A percentile compares a stretch with the other conserved stretches of the same genome.
Conservation (phyloP, 2,329 filamentous ascomycete species). For the Diaporthe citri region DNA sequence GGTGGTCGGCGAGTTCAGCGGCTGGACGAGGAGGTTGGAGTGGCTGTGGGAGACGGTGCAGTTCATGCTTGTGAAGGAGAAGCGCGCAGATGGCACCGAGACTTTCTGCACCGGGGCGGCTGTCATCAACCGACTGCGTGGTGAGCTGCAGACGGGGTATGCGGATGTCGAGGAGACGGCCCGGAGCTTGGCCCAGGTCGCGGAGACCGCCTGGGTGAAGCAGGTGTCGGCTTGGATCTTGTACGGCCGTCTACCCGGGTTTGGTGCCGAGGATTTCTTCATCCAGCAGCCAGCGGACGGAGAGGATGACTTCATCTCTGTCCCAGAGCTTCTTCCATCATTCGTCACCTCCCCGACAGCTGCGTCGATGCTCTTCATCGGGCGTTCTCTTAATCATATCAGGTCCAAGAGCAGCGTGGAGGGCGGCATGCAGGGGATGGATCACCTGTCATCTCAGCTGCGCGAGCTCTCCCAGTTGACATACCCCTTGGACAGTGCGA, state of each 20-base stretch:
- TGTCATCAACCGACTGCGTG: slow-evolving; percentile 82
- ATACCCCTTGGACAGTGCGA: slow-evolving; percentile 80
- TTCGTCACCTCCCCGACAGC: slow-evolving; percentile 84
- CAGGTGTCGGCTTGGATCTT: slow-evolving; percentile 92
- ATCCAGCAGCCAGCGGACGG: slow-evolving; percentile 66
- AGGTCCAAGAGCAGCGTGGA: slow-evolving; percentile 66
- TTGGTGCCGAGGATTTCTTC: slow-evolving; percentile 89
- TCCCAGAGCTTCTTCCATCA: slow-evolving; percentile 75
- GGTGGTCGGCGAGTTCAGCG: slow-evolving; percentile 86
- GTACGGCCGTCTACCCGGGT: slow-evolving; percentile 84
- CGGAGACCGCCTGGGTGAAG: slow-evolving; percentile 91
- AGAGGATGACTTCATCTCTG: slow-evolving; percentile 69
- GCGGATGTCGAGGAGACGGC: slow-evolving; percentile 85
- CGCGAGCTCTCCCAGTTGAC: slow-evolving; percentile 75
- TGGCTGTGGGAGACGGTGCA: slow-evolving; percentile 84
- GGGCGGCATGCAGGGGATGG: slow-evolving; percentile 62
- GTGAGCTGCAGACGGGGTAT: slow-evolving; percentile 88
- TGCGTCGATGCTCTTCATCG: slow-evolving; percentile 89
- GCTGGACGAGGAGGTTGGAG: slow-evolving; percentile 85
- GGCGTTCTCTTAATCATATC: slow-evolving; percentile 88
- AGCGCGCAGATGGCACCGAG: slow-evolving; percentile 35
- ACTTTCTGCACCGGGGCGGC: slow-evolving; percentile 73
- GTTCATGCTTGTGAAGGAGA: slow-evolving; percentile 69
- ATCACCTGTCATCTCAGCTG: slow-evolving; percentile 77
- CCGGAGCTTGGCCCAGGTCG: slow-evolving; percentile 77